These are phyloP conservation scores for Eustoma russellianum DNA, from an alignment of 257 asterid species.

Conservation along the genomic window DNA sequence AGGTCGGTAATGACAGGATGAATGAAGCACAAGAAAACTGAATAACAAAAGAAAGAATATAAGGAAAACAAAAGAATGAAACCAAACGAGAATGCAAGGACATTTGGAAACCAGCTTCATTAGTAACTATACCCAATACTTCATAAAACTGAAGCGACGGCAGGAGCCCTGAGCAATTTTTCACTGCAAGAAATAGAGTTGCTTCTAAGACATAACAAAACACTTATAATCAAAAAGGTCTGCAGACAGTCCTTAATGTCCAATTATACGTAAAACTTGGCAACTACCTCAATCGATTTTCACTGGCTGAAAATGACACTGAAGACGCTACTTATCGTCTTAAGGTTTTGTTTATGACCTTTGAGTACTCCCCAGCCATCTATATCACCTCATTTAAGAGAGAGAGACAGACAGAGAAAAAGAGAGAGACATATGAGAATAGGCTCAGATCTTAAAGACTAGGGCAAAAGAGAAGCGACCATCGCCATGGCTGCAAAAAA, in stretches of 20 bases:
- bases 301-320: too few species aligned
- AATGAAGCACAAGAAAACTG: neutral
- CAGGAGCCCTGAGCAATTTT: constrained; percentile 66
- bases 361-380: neutral
- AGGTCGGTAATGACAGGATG: constrained; percentile 33
- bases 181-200: too few species aligned
- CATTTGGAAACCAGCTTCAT: constrained; percentile 82
- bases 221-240: neutral
- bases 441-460: too few species aligned
- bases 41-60: constrained; percentile 3
- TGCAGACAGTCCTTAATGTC: too few species aligned
- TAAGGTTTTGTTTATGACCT: neutral
- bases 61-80: neutral
- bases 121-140: constrained; percentile 53
- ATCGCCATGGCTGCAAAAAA: too few species aligned
- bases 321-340: too few species aligned
- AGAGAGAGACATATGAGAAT: too few species aligned
- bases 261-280: neutral
- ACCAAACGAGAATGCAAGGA: constrained; percentile 5
- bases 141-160: constrained; percentile 74
- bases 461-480: too few species aligned
- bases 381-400: constrained; percentile 9
- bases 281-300: neutral
- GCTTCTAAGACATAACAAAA: neutral
- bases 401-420: too few species aligned